Evolutionary conservation across 2,329 filamentous ascomycete species (phyloP), one percentile per base, ranked within the genome.

Genomic region (Aspergillus novofumigatus): DNA sequence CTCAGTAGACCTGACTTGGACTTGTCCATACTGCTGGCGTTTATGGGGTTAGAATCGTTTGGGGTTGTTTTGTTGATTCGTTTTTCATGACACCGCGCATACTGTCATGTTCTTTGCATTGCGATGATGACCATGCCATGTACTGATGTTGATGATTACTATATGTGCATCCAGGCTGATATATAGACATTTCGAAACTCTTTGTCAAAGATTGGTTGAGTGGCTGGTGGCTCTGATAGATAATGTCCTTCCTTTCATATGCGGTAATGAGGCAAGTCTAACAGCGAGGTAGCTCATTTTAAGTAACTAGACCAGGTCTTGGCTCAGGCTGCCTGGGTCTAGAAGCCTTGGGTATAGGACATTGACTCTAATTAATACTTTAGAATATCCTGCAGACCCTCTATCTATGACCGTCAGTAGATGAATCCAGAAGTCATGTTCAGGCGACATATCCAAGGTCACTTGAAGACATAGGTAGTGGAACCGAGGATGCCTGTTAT

Each of bases 1-100:
- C 64, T 49, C 63, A 69, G 63, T 66, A 65, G 56, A 53, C 66
- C 35, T 72, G 61, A 64, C 48, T n/a, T 44, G 23, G 50, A 52
- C n/a, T 49, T 56, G 21, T 45, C 26, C 23, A 57, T 53, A 21
- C 41, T 44, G 38, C 20, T 23, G 50, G 57, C 54, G 56, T 56
- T 62, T 25, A 42, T 41, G 55, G 52, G 56, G 53, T 60, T 47
- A 51, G 58, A 58, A 61, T 53, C 52, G 59, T 59, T 55, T 49
- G 23, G 21, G 28, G 53, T 55, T 54, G 52, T 20, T 4, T 41
- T 58, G 41, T 32, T 56, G 54, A 21, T 52, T 29, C 20, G 52
- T 53, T 51, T 29, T 51, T 7, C 3, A 53, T 50, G 50, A 51
- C 54, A 49, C 14, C 32, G 14, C 14, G 14, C 35, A 52, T 38